Evolutionary conservation across 805 yeast species (phyloP), one percentile per base, ranked within the genome.

Genomic region (Kodamaea fukazawae): DNA sequence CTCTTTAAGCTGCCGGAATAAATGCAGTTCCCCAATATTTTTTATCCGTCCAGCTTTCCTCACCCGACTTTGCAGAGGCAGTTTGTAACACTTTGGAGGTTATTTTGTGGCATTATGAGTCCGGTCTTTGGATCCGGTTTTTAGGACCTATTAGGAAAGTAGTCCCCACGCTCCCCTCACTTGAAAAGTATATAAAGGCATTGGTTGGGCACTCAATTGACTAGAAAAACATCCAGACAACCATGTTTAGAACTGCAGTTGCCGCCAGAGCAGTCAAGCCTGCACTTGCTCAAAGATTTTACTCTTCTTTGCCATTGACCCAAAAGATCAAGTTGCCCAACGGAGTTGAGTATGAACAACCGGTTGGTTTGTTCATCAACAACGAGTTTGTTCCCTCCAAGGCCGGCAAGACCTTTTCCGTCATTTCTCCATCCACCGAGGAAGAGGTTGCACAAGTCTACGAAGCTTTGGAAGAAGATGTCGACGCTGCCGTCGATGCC

Each of bases 361-460:
- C 96, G 53, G 81, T 85, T 8, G 96, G 96, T 47, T 68, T 90
- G 53, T 90, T 86, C 73, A 87, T 90, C 61, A 83, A 87, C 71
- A 86, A 86, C 64, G 86, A 86, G 61, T 87, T 84, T 55, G 81
- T 81, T 58, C 53, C 67, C 35, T 75, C 89, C 12, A 62, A 65
- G 25, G 75, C 76, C 40, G 76, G 75, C 40, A 69, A 76, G 54
- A 78, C 80, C n/a, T 67, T 84, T 43, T 75, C 75, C 48, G 85
- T 81, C 25, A 59, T 78, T 34, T 74, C 79, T 52, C 88, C 88
- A 27, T 74, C 86, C 29, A 81, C 85, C 15, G 90, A 83, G 63
- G 86, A 83, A 53, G 76, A 75, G 44, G 75, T 84, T 46, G 71
- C 81, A 46, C 78, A 77, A 41, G 78, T 84, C 35, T 81, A 84